These are phyloP conservation scores for Pseudogymnoascus sp. DNA, from an alignment of 2,329 filamentous ascomycete species.

Conservation along the genomic window DNA sequence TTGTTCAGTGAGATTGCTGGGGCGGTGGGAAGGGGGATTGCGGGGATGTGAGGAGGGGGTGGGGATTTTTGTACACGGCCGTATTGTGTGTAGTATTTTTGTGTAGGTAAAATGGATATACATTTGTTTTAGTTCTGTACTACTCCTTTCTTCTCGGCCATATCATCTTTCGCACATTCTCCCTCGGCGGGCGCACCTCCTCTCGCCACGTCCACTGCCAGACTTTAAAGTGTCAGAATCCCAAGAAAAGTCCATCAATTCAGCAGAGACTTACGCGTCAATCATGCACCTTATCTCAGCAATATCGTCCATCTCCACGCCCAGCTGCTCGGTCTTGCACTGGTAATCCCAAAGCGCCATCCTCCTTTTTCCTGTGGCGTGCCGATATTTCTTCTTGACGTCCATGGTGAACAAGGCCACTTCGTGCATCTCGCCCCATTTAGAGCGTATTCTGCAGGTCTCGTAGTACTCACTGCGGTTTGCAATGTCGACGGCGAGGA, in stretches of 20 bases:
- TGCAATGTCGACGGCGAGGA: background rate
- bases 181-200: background rate
- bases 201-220: background rate
- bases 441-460: background rate
- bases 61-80: background rate
- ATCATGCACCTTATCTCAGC: background rate
- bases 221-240: background rate
- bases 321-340: background rate
- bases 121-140: background rate
- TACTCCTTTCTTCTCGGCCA: background rate
- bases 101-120: background rate
- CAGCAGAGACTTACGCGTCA: background rate
- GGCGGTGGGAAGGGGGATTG: slow-evolving; percentile 18
- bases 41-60: background rate
- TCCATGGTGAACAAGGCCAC: background rate
- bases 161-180: background rate
- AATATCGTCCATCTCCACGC: background rate
- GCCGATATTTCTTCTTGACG: background rate
- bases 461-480: background rate
- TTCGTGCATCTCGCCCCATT: background rate
- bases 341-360: background rate
- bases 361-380: background rate
- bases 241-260: background rate
- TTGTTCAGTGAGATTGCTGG: slow-evolving; percentile 28
- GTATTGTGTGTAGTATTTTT: background rate